Base-by-base conservation (phyloP, 2,329 filamentous ascomycete species). In the Botrytis byssoidea region DNA sequence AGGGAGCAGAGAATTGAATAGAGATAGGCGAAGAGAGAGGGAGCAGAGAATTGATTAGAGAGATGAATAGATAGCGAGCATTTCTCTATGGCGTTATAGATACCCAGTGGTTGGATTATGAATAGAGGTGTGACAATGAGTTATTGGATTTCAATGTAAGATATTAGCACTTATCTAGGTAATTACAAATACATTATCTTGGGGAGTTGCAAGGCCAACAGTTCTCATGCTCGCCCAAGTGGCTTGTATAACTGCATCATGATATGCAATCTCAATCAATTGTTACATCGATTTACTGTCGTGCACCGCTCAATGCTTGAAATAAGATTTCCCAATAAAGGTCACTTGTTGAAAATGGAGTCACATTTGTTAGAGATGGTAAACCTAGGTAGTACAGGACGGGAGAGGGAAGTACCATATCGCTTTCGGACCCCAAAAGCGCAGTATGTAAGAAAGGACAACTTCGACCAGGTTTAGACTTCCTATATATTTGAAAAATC, bases 1-100 rank as follows among this genome's bases (percentile, higher is more conserved):
- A 72, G 72, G 48, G 76, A 75, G 69, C 61, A 74, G 65, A 74
- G 71, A 55, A 75, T 74, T 40, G 75, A 74, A 9, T 75, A 75
- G 61, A 66, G 37, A 25, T 32, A 16, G 72, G 77, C 25, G 71
- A 70, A 55, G 65, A 73, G 57, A 70, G 20, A 69, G 72, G 48
- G 73, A 75, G 69, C 57, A 74, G 65, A 73, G 71, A 35, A 74
- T 74, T 37, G 74, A 72, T 9, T 75, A 74, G 65, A 66, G 37
- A n/a, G 48, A 55, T 16, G 8, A 18, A 51, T 8, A 55, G 22
- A n/a, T 12, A 29, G 60, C 25, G 29, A 29, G 70, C 29, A 20
- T n/a, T 37, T 48, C n/a, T 59, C 20, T n/a, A 46, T 51, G 46
- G 32, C 32, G 37, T 46, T 44, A 59, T 35, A 46, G 61, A 72